These are phyloP conservation scores for Alternaria viburni DNA, from an alignment of 2,329 filamentous ascomycete genomes.

Conservation along the genomic window DNA sequence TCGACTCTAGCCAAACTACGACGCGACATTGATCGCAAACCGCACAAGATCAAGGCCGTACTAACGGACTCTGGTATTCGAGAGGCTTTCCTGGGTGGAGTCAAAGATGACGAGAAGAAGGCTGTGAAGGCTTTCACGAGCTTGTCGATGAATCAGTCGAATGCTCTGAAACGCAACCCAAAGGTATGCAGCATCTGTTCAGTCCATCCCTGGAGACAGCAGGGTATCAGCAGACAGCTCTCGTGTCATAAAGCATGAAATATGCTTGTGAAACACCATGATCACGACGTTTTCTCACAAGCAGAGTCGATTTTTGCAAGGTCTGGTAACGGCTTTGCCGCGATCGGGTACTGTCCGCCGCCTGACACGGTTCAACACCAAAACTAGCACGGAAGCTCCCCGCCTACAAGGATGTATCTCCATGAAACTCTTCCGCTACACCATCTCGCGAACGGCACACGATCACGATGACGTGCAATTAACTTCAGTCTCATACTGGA, in stretches of 20 bases:
- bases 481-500: constrained; percentile 1
- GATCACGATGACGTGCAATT: neutral
- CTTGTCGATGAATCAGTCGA: constrained; percentile 66
- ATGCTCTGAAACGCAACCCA: constrained; percentile 82
- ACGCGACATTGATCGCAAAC: constrained; percentile 75
- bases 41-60: constrained; percentile 71
- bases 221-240: neutral
- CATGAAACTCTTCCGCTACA: neutral
- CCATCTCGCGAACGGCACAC: neutral
- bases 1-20: constrained; percentile 71
- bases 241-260: neutral
- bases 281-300: neutral
- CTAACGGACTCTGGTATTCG: constrained; percentile 68
- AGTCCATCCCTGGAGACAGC: constrained; percentile 4
- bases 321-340: neutral
- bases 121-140: constrained; percentile 71
- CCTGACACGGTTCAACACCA: constrained; percentile 2
- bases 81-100: constrained; percentile 67
- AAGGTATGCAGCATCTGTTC: constrained; percentile 65
- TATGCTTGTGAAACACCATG: neutral
- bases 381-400: neutral
- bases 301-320: neutral
- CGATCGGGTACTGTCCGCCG: constrained; percentile 1
- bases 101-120: constrained; percentile 62
- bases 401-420: neutral